A percentile compares a stretch with the other conserved stretches of the same genome.
These are phyloP conservation scores for Sistotremastrum suecicum DNA, from an alignment of 768 basidiomycete genomes.

Conservation along the genomic window DNA sequence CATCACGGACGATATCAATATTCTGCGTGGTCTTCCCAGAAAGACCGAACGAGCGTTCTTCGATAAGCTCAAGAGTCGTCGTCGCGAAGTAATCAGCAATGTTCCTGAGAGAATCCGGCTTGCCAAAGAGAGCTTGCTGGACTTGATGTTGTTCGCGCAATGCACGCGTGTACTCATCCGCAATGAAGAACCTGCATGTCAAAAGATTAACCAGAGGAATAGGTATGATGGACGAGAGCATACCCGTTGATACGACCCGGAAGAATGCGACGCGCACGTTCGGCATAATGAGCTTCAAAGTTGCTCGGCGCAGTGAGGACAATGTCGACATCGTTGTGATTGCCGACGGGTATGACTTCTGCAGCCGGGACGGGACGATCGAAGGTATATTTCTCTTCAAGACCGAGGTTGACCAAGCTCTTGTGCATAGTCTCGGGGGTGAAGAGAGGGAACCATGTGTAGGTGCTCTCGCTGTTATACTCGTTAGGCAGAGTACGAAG, in stretches of 20 bases:
- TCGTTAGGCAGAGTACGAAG: conserved; percentile 57
- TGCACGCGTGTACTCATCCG: not conserved
- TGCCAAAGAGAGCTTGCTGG: not conserved
- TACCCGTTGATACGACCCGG: conserved; percentile 6
- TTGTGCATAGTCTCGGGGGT: conserved; percentile 37
- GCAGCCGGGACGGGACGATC: conserved; percentile 25
- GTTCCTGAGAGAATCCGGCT: conserved; percentile 3
- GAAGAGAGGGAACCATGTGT: conserved; percentile 75
- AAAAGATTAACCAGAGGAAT: not conserved
- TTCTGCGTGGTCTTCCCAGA: conserved; percentile 8
- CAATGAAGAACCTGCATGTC: not conserved
- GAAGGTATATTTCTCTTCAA: conserved; percentile 42
- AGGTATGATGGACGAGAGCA: not conserved
- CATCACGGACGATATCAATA: conserved; percentile 53
- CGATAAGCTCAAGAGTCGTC: conserved; percentile 13
- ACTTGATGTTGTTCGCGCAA: not conserved
- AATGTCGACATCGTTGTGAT: not conserved
- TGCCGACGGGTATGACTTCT: not conserved
- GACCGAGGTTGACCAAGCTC: conserved; percentile 19
- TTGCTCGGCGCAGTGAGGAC: conserved; percentile 1
- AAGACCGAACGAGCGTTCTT: conserved; percentile 5
- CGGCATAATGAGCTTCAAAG: conserved; percentile 9
- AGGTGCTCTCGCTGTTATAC: conserved; percentile 49
- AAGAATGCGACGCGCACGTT: conserved; percentile 3
- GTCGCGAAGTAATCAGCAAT: conserved; percentile 13